Percentiles rank a stretch among this genome's conserved stretches.
Conservation (phyloP, 345 rosid genomes). For the Populus ilicifolia region DNA sequence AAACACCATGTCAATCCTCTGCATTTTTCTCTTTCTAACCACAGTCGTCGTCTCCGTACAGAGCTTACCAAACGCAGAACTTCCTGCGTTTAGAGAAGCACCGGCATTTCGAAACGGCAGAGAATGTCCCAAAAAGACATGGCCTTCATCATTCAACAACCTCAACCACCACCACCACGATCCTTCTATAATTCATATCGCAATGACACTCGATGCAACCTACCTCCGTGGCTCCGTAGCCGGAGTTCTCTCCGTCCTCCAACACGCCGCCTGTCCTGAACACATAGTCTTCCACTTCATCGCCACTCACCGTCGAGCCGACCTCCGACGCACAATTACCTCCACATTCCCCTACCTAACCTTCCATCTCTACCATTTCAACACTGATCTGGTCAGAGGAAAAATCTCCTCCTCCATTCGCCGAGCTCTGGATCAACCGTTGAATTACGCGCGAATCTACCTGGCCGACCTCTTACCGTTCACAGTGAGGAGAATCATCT, state of each 20-base stretch:
- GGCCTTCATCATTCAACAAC: background rate
- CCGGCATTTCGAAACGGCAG: constrained; percentile 72
- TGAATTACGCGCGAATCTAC: constrained; percentile 86
- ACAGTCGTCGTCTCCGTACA: background rate
- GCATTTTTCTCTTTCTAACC: constrained; percentile 8
- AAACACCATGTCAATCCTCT: background rate
- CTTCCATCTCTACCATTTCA: constrained; percentile 71
- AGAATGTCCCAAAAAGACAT: constrained; percentile 43
- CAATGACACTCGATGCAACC: constrained; percentile 77
- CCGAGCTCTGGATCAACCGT: constrained; percentile 74
- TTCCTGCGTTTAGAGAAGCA: constrained; percentile 56
- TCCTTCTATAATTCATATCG: constrained; percentile 56
- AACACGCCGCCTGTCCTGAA: constrained; percentile 81
- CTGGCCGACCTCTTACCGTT: constrained; percentile 70
- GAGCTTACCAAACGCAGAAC: constrained; percentile 12
- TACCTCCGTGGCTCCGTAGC: constrained; percentile 93
- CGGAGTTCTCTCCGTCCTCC: constrained; percentile 76
- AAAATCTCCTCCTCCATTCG: constrained; percentile 76
- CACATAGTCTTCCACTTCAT: constrained; percentile 85
- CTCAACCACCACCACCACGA: constrained; percentile 13
- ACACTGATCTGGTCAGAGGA: constrained; percentile 50
- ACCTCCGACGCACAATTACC: constrained; percentile 54
- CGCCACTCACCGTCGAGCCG: constrained; percentile 42
- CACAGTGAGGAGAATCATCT: constrained; percentile 62
- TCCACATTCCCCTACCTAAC: constrained; percentile 68